phyloP scores from a whole-genome alignment of 176 grass and related monocot species.

The Thinopyrum elongatum region DNA sequence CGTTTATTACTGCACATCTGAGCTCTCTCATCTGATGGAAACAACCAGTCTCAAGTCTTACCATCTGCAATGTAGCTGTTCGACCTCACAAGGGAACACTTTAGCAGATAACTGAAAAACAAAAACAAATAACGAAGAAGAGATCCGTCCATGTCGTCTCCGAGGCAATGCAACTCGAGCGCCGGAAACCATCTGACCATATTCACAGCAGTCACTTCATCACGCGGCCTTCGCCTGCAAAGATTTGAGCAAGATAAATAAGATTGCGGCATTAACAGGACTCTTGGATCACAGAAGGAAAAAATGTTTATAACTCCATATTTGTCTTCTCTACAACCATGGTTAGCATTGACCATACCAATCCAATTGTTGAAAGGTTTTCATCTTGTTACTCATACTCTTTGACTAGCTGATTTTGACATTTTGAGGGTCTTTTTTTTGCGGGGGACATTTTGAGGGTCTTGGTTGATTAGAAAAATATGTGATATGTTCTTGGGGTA shows the following conservation, averaged over 20 bases:
- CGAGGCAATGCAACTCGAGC: neutral
- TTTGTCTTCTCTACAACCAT: neutral
- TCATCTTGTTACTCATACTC: neutral
- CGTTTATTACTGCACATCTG: constrained; percentile 41
- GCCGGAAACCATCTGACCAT: constrained; percentile 14
- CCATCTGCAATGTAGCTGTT: constrained; percentile 35
- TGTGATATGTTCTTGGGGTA: neutral
- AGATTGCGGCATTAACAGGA: neutral
- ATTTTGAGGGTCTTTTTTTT: no score
- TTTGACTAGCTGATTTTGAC: neutral
- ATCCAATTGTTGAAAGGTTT: neutral
- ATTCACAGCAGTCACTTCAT: constrained; percentile 42
- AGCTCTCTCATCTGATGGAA: constrained; percentile 22
- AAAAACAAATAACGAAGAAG: constrained; percentile 36
- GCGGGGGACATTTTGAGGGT: no score
- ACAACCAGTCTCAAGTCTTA: constrained; percentile 19
- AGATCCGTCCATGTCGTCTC: constrained; percentile 13
- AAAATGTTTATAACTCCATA: neutral
- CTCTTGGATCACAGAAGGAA: neutral
- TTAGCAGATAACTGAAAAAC: constrained; percentile 33
- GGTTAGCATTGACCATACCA: neutral
- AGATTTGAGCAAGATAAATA: constrained; percentile 5
- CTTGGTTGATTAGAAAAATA: neutral
- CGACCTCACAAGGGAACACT: constrained; percentile 34
- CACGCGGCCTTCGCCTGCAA: constrained; percentile 45